These are phyloP conservation scores for Solanum chacoense DNA, from an alignment of 305 asterid species.

Conservation along the genomic window DNA sequence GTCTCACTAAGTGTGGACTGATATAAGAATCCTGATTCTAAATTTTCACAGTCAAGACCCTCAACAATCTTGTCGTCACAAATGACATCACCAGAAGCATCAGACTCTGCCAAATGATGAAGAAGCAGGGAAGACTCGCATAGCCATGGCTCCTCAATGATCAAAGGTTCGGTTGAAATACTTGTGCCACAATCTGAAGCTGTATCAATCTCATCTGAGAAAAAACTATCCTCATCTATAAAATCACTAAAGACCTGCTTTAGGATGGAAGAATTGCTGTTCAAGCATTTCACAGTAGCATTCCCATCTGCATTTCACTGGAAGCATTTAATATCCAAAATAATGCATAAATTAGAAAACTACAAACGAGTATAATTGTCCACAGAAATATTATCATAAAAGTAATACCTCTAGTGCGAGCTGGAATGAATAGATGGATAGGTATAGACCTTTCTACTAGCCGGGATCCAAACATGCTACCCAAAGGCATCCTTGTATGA, in stretches of 20 bases:
- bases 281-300: conserved; percentile 28
- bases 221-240: background rate
- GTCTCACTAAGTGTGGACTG: conserved; percentile 10
- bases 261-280: conserved; percentile 28
- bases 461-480: conserved; percentile 28
- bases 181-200: conserved; percentile 20
- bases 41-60: conserved; percentile 19
- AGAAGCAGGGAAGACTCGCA: conserved; percentile 33
- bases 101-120: conserved; percentile 21
- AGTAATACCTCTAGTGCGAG: conserved; percentile 47
- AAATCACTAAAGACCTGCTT: conserved; percentile 26
- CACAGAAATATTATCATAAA: background rate
- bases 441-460: conserved; percentile 20
- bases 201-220: conserved; percentile 10
- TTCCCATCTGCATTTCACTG: conserved; percentile 62
- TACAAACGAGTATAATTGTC: background rate
- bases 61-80: conserved; percentile 21
- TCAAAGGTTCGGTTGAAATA: conserved; percentile 10
- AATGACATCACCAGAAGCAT: conserved; percentile 18
- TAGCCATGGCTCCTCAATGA: conserved; percentile 94
- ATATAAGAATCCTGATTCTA: conserved; percentile 18
- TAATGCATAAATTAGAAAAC: conserved; percentile 6
- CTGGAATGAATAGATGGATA: conserved; percentile 17
- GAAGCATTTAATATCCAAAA: conserved; percentile 64
- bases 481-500: conserved; percentile 26